phyloP scores from a whole-genome alignment of 306 rosid genomes.

The Pterocarpus santalinus region DNA sequence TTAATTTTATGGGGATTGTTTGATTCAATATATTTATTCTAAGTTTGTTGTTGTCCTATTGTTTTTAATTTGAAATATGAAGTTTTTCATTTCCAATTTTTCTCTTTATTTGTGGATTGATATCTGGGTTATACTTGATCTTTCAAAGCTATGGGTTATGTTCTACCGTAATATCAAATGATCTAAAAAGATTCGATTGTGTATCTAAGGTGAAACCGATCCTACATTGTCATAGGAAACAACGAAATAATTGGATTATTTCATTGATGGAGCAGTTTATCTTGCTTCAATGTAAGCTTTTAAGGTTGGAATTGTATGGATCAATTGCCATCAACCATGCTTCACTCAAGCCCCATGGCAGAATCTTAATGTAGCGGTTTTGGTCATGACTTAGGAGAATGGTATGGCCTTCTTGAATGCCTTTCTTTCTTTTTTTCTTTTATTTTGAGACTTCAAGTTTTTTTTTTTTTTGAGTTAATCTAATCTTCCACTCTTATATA shows the following conservation, averaged over 20 bases:
- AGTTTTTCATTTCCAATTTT: too few relatives aligned
- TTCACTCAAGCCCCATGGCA: constrained; percentile 98
- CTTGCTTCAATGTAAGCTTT: constrained; percentile 66
- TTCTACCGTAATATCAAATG: constrained; percentile 88
- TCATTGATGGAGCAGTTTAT: constrained; percentile 22
- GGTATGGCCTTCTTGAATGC: constrained; percentile 56
- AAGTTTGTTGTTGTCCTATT: too few relatives aligned
- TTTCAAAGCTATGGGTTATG: constrained; percentile 84
- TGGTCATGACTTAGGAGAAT: constrained; percentile 97
- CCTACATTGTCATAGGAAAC: constrained; percentile 36
- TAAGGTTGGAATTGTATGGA: constrained; percentile 91
- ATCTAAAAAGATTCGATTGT: constrained; percentile 93
- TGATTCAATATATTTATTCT: too few relatives aligned
- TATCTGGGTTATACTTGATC: constrained; percentile 39
- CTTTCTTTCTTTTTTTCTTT: not conserved
- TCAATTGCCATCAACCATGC: constrained; percentile 98
- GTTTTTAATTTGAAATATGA: too few relatives aligned
- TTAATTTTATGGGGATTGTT: too few relatives aligned
- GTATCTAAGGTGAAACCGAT: constrained; percentile 71
- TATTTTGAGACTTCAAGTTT: too few relatives aligned
- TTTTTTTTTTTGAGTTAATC: too few relatives aligned
- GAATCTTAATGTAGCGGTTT: constrained; percentile 94
- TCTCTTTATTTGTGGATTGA: constrained; percentile 29
- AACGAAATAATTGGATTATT: constrained; percentile 14
- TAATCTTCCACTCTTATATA: too few relatives aligned